Base-by-base conservation (phyloP, 2,329 filamentous ascomycete species). In the Fusarium hostae region DNA sequence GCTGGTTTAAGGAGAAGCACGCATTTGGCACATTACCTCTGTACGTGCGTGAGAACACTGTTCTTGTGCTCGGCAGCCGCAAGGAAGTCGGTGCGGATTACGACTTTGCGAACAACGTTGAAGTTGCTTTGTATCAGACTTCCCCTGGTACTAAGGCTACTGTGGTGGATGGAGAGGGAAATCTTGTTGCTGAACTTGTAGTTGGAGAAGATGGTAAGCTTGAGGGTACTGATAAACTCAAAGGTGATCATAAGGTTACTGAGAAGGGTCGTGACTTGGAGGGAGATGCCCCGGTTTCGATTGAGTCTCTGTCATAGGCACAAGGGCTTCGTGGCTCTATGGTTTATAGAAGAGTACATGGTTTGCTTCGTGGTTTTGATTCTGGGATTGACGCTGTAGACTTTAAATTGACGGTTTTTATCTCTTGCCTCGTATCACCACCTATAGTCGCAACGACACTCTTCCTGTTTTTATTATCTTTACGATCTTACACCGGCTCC, bases 1-100 rank as follows among this genome's bases (percentile, higher is more conserved):
- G 82, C 20, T 91, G 89, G 89, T 89, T 89, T 75, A 86, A 79
- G 30, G 89, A 91, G 80, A 87, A 80, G 60, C 89, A 90, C 71
- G 83, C 80, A 5, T 90, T 90, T 71, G 85, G 85, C 48, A 88
- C 85, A 2, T 76, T 91, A 67, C 89, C 89, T 6, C 78, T 91
- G 5, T 86, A 90, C 41, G 84, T 91, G 32, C 82, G 89, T 7
- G 87, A 88, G 69, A 84, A 86, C 57, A 85, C 85, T 1, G 72
- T 87, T 7, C 76, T 87, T 8, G 81, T 87, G 9, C 79, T 87
- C 4, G 85, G 85, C 0, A 83, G 78, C 66, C 76, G 76, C 22
- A 80, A 77, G 6, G 78, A 80, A 35, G 80, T 76, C 40, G 81
- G 84, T 18, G 81, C 83, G 3, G 84, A 84, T 4, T 87, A 86